Percentiles rank a stretch among this genome's conserved stretches.
phyloP scores from a whole-genome alignment of 768 basidiomycete genomes.

The Hysterangium stoloniferum region DNA sequence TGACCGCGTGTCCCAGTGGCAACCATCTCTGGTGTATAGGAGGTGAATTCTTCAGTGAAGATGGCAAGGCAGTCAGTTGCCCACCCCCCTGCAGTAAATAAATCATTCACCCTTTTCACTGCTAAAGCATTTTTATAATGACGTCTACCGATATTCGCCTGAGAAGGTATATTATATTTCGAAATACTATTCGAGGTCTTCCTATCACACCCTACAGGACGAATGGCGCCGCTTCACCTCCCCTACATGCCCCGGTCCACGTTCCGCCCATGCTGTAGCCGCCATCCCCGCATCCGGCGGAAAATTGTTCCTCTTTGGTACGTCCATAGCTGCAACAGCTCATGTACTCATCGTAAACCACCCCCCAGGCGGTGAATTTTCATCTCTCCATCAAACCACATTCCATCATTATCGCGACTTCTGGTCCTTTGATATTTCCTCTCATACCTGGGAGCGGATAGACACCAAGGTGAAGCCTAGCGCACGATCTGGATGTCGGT shows the following conservation, averaged over 20 bases:
- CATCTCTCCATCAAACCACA: slow-evolving; percentile 70
- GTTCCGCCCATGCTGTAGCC: slow-evolving; percentile 80
- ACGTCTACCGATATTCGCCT: slow-evolving; percentile 79
- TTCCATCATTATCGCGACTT: slow-evolving; percentile 89
- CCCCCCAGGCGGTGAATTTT: slow-evolving; percentile 71
- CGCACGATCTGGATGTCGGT: slow-evolving; percentile 81
- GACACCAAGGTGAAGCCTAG: slow-evolving; percentile 78
- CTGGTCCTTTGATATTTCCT: slow-evolving; percentile 77
- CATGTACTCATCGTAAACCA: slow-evolving; percentile 1
- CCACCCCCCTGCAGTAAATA: background rate
- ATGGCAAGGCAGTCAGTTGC: slow-evolving; percentile 60
- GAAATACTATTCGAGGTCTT: background rate
- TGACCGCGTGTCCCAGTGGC: slow-evolving; percentile 73
- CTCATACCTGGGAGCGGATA: slow-evolving; percentile 80
- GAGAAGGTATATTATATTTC: slow-evolving; percentile 50
- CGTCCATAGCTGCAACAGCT: slow-evolving; percentile 1
- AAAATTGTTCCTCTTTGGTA: slow-evolving; percentile 78
- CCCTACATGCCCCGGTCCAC: slow-evolving; percentile 77
- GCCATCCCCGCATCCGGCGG: slow-evolving; percentile 73
- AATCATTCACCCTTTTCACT: background rate
- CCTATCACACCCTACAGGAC: slow-evolving; percentile 35
- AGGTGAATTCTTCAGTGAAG: slow-evolving; percentile 84
- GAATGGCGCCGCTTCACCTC: slow-evolving; percentile 88
- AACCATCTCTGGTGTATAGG: slow-evolving; percentile 81
- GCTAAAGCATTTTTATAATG: slow-evolving; percentile 74